A percentile compares a stretch with the other conserved stretches of the same genome.
Conservation (phyloP, 2,329 filamentous ascomycete species). For the Metarhizium anisopliae region DNA sequence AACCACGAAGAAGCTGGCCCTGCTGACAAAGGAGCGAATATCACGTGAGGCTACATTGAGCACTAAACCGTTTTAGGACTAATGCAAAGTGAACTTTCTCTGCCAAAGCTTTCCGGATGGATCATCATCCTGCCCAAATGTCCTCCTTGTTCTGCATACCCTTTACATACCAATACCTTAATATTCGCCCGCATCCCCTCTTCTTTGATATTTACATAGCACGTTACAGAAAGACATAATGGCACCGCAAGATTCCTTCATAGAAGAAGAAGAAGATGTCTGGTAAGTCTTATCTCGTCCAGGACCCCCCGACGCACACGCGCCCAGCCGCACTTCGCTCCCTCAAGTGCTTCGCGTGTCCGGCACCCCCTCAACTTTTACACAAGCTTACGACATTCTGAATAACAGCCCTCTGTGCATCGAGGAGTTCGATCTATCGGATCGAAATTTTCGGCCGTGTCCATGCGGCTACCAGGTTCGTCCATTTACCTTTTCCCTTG, state of each 20-base stretch:
- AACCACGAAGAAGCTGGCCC: background rate
- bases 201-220: constrained; percentile 8
- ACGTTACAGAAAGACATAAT: constrained; percentile 30
- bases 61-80: background rate
- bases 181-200: constrained; percentile 11
- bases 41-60: constrained; percentile 2
- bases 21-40: background rate
- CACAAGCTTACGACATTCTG: background rate
- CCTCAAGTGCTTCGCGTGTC: background rate
- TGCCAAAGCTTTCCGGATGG: constrained; percentile 10
- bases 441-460: constrained; percentile 94
- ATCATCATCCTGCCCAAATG: constrained; percentile 12
- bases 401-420: constrained; percentile 80
- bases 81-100: constrained; percentile 8
- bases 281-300: constrained; percentile 40
- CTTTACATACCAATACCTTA: constrained; percentile 1
- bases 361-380: background rate
- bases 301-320: constrained; percentile 8
- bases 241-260: constrained; percentile 61
- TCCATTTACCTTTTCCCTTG: background rate
- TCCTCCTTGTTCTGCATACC: constrained; percentile 15
- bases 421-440: constrained; percentile 96
- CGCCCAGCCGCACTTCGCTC: background rate
- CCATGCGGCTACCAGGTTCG: constrained; percentile 94
- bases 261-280: constrained; percentile 63